Evolutionary conservation across 1,284 basidiomycete genomes (phyloP).

Genomic region (Coniferiporia sulphurascens): DNA sequence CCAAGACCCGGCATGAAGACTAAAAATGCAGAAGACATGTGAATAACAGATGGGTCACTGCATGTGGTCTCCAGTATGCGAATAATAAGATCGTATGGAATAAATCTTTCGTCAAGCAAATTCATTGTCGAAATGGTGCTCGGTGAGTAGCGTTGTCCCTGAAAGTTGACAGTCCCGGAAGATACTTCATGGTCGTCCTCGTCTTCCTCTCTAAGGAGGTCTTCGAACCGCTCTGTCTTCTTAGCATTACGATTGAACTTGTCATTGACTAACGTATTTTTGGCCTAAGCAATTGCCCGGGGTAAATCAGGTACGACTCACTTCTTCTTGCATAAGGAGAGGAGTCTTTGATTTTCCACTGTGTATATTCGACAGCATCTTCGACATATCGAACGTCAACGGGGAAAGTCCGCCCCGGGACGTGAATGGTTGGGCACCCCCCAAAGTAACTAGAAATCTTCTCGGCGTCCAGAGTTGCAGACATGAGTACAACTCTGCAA

Average conservation of each 20-base stretch:
- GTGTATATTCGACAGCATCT: constrained; percentile 84
- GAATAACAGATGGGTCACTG: constrained; percentile 45
- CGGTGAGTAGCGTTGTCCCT: constrained; percentile 66
- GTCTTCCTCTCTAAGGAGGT: constrained; percentile 54
- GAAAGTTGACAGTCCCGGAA: constrained; percentile 43
- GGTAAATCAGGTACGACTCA: constrained; percentile 31
- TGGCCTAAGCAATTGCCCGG: constrained; percentile 2
- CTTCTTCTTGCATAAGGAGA: constrained; percentile 82
- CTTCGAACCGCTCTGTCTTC: constrained; percentile 76
- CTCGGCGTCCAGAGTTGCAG: constrained; percentile 92
- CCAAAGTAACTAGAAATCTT: constrained; percentile 94
- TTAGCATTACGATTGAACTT: constrained; percentile 53
- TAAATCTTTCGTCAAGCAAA: constrained; percentile 82
- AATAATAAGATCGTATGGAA: constrained; percentile 88
- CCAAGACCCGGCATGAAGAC: constrained; percentile 92
- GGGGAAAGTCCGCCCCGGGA: constrained; percentile 97
- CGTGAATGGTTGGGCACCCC: constrained; percentile 81
- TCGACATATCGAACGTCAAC: constrained; percentile 88
- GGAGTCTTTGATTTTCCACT: constrained; percentile 81
- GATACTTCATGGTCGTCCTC: constrained; percentile 59
- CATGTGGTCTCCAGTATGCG: constrained; percentile 87
- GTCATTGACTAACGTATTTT: constrained; percentile 41
- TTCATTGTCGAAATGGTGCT: constrained; percentile 80
- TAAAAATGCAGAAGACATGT: constrained; percentile 80
- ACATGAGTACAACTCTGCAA: constrained; percentile 90